A percentile compares a stretch with the other conserved stretches of the same genome.
These are phyloP conservation scores for Cucurbita ficifolia DNA, from an alignment of 306 rosid species.

Conservation along the genomic window DNA sequence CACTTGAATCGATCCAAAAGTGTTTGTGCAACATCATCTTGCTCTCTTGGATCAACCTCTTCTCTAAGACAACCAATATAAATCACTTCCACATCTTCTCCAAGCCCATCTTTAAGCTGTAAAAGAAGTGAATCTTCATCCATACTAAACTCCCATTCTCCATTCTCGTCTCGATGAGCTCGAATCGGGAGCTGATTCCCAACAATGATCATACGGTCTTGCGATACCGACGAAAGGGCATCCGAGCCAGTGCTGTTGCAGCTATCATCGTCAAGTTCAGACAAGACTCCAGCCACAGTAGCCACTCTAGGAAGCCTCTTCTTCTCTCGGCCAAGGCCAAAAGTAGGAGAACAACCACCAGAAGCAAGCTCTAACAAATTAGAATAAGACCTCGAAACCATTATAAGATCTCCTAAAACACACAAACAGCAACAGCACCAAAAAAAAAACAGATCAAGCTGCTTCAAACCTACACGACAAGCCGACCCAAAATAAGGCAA, in stretches of 20 bases:
- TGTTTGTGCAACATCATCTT: slow-evolving; percentile 73
- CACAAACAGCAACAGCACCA: not conserved
- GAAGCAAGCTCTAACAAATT: slow-evolving; percentile 73
- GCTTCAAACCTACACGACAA: slow-evolving; percentile 4
- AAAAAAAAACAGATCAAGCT: not conserved
- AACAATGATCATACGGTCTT: slow-evolving; percentile 69
- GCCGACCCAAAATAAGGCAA: not conserved
- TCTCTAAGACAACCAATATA: slow-evolving; percentile 78
- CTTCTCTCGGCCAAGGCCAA: slow-evolving; percentile 53
- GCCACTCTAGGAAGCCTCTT: slow-evolving; percentile 74
- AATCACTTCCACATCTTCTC: slow-evolving; percentile 66
- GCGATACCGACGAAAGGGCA: slow-evolving; percentile 63
- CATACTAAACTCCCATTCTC: slow-evolving; percentile 58
- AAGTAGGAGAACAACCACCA: slow-evolving; percentile 39
- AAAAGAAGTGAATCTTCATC: slow-evolving; percentile 84
- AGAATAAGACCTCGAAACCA: slow-evolving; percentile 88
- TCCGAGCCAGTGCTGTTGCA: slow-evolving; percentile 57
- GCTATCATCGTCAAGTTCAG: slow-evolving; percentile 66
- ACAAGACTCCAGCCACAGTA: slow-evolving; percentile 67
- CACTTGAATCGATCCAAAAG: slow-evolving; percentile 66
- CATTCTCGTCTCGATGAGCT: slow-evolving; percentile 30
- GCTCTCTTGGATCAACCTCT: slow-evolving; percentile 47
- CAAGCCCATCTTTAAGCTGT: slow-evolving; percentile 84
- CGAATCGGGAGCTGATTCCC: slow-evolving; percentile 78
- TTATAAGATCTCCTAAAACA: slow-evolving; percentile 6